Percentiles rank a stretch among this genome's conserved stretches.
Evolutionary conservation across 2,329 filamentous ascomycete genomes (phyloP).

Genomic region (Verticillium nonalfalfae): DNA sequence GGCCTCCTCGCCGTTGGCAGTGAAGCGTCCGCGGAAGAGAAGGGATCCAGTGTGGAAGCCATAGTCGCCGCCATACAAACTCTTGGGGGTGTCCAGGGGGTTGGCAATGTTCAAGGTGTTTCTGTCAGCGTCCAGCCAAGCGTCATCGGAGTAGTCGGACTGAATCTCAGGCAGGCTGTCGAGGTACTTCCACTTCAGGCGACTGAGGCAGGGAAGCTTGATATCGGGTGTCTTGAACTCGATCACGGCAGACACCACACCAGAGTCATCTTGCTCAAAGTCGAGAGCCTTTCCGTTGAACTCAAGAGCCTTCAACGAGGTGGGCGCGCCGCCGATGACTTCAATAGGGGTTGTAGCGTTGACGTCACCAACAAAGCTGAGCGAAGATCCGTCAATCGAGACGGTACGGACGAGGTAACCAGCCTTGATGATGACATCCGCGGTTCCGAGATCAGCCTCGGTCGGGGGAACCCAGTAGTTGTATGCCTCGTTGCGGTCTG

Average conservation of each 20-base stretch:
- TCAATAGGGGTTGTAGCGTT: slow-evolving; percentile 14
- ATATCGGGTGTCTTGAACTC: slow-evolving; percentile 11
- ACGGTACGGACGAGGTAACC: slow-evolving; percentile 15
- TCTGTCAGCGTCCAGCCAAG: slow-evolving; percentile 32
- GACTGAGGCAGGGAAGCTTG: slow-evolving; percentile 6
- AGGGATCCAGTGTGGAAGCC: slow-evolving; percentile 61
- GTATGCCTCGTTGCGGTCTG: slow-evolving; percentile 17
- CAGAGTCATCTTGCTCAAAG: slow-evolving; percentile 10
- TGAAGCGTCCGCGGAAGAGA: slow-evolving; percentile 61
- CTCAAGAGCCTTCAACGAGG: slow-evolving; percentile 7
- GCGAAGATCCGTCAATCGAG: slow-evolving; percentile 7
- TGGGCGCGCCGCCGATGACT: slow-evolving; percentile 14
- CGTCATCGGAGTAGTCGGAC: slow-evolving; percentile 28
- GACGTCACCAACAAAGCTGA: slow-evolving; percentile 16
- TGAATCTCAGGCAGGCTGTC: slow-evolving; percentile 15
- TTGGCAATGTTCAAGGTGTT: slow-evolving; percentile 14
- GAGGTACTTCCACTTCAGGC: slow-evolving; percentile 10
- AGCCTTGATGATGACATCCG: slow-evolving; percentile 15
- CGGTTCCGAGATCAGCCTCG: slow-evolving; percentile 10
- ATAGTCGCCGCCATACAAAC: slow-evolving; percentile 62
- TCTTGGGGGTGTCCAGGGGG: slow-evolving; percentile 50
- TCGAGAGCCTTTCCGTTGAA: slow-evolving; percentile 12
- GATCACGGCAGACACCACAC: slow-evolving; percentile 13
- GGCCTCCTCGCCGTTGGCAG: slow-evolving; percentile 41
- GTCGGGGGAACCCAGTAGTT: slow-evolving; percentile 16